Base-by-base conservation (phyloP, 2,329 filamentous ascomycete species). In the Madurella fahalii region DNA sequence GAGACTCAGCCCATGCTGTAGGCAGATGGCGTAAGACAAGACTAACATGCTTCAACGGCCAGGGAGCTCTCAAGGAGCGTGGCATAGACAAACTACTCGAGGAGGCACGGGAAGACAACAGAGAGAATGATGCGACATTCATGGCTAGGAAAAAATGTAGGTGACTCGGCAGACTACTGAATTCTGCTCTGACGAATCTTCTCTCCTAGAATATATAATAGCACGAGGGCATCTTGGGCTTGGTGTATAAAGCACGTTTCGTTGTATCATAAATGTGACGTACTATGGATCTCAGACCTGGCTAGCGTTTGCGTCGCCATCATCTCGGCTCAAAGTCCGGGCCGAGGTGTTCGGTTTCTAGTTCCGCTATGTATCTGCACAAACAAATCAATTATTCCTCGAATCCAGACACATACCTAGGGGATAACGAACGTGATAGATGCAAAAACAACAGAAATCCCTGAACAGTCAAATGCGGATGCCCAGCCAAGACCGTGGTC, bases 51-150 rank as follows among this genome's bases (percentile, higher is more conserved):
- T 49, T 18, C 48, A 9, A 31, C 16, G 16, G 2, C 2, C 20
- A 96, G 92, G 86, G 84, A 74, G 91, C 87, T 2, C 77, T 99
- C 47, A 95, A 94, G 72, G 85, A 90, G 53, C 83, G 88, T 65
- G 94, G 94, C 54, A 95, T 99, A 68, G 91, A 97, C 71, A 89
- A 87, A 65, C 89, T 97, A 78, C 77, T 99, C 11, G 89, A 92
- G 8, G 94, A 97, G 65, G 93, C 93, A 16, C 81, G 92, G 57
- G 90, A 94, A 62, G 89, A 92, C 67, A 92, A 90, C 65, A 89
- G 85, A 65, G 94, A 97, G 63, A 94, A 90, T 59, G 93, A 97
- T 68, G 76, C 83, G 11, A 77, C 87, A 61, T 82, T 88, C 54
- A 67, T 76, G 53, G 69, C 69, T n/a, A 68, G 71, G 37, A 76